Evolutionary conservation across 768 basidiomycete genomes (phyloP), one percentile per base, ranked within the genome.

Genomic region (Mycena epipterygia): DNA sequence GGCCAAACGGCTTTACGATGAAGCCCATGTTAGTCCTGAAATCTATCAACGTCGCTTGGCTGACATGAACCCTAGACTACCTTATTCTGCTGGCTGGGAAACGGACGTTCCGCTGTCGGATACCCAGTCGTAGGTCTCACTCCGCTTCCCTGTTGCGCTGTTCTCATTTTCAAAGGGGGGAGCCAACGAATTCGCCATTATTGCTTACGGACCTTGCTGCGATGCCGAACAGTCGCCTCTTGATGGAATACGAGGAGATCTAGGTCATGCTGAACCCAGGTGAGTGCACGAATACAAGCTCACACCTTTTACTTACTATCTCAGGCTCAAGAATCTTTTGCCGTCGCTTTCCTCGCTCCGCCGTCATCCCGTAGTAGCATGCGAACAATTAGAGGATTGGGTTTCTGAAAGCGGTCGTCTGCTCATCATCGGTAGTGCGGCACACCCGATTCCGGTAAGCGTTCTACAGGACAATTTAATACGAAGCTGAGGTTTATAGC

Each of bases 401-500:
- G 64, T 58, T 11, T 42, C 37, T 27, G 16, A 35, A 2, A 33
- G 35, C 21, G 55, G 64, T 27, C 55, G 56, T 29, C 19, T 66
- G 21, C 23, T 66, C 3, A 9, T 66, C 12, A 37, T 66, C 2
- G 64, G 64, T 3, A 14, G 23, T 19, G 56, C 44, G 8, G 56
- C 56, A 21, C 64, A 58, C 33, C 55, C 64, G 1, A 57, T 66
- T 49, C 64, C 64, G 6, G 64, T 66, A 35, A 44, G 64, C 32
- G 3, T 25, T 1, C 30, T 23, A 12, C 14, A 33, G n/a, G 21
- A 6, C 6, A 13, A 44, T 13, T 44, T n/a, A 48, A 48, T 23
- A 12, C 25, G 46, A 44, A 12, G 11, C 6, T 44, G 11, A 11
- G 11, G 6, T 14, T 48, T 8, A n/a, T 56, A 90, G 89, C 85